phyloP scores from a whole-genome alignment of 257 asterid species.

The Capsicum pubescens region DNA sequence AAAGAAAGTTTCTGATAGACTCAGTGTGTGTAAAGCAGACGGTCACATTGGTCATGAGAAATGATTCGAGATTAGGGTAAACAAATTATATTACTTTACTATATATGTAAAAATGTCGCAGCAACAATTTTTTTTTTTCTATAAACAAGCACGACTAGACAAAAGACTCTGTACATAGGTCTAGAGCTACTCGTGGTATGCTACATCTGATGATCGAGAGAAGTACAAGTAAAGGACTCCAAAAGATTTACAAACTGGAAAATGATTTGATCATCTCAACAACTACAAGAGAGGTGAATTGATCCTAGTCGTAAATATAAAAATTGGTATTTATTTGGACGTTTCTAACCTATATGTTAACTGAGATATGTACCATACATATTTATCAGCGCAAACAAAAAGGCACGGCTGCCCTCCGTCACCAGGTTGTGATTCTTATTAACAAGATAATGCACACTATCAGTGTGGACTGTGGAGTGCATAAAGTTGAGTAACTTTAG shows the following conservation, averaged over 20 bases:
- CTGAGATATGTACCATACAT: constrained; percentile 7
- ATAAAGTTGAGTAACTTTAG: neutral
- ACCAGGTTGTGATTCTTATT: neutral
- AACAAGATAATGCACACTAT: neutral
- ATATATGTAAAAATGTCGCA: neutral
- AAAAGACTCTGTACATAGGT: neutral
- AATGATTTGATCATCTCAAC: neutral
- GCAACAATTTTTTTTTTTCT: neutral
- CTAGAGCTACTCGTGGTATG: neutral
- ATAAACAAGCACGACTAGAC: neutral
- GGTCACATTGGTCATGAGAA: neutral
- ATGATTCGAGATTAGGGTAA: neutral
- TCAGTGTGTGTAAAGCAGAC: neutral
- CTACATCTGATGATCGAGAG: too few relatives aligned
- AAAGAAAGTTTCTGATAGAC: neutral
- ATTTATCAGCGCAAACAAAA: neutral
- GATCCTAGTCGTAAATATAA: constrained; percentile 7
- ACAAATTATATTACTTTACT: neutral
- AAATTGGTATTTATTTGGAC: neutral
- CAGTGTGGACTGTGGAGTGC: neutral
- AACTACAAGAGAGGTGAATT: neutral
- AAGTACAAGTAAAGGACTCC: neutral
- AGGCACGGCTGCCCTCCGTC: neutral
- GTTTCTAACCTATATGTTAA: constrained; percentile 18
- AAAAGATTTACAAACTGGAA: neutral